phyloP scores from a whole-genome alignment of 495 filamentous ascomycete species.

The Penicillium goetzii region DNA sequence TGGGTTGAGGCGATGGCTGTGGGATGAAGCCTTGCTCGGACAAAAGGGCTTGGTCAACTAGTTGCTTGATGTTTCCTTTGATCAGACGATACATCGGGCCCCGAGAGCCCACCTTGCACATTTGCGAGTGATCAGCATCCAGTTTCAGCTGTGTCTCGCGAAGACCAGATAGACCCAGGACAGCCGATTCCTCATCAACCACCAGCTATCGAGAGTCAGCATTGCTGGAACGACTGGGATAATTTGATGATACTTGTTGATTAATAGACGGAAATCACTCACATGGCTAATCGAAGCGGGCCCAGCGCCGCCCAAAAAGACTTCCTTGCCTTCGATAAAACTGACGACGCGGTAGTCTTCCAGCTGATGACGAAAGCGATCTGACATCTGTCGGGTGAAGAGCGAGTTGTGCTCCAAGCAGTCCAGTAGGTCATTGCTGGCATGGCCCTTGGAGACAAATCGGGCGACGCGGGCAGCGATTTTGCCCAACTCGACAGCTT shows the following conservation, averaged over 20 bases:
- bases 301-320: slow-evolving; percentile 37
- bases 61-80: slow-evolving; percentile 45
- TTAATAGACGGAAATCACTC: neutral
- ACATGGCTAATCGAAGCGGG: slow-evolving; percentile 42
- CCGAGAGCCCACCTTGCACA: slow-evolving; percentile 41
- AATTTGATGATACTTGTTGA: neutral
- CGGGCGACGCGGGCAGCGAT: slow-evolving; percentile 43
- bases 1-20: slow-evolving; percentile 23
- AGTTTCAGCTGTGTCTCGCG: slow-evolving; percentile 47
- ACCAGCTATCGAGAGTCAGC: slow-evolving; percentile 37
- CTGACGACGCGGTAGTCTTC: slow-evolving; percentile 46
- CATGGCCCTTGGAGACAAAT: slow-evolving; percentile 40
- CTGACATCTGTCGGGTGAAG: slow-evolving; percentile 46
- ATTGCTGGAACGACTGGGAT: neutral
- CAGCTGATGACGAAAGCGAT: slow-evolving; percentile 41
- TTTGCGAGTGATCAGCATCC: slow-evolving; percentile 45
- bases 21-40: slow-evolving; percentile 43
- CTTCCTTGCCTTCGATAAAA: slow-evolving; percentile 49
- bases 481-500: slow-evolving; percentile 43
- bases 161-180: slow-evolving; percentile 42
- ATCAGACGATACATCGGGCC: slow-evolving; percentile 46
- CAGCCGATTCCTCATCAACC: slow-evolving; percentile 45
- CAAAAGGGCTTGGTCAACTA: slow-evolving; percentile 41
- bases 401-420: slow-evolving; percentile 46
- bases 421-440: slow-evolving; percentile 42